Percentiles rank a stretch among this genome's conserved stretches.
These are phyloP conservation scores for Polychaeton citri DNA, from an alignment of 2,329 filamentous ascomycete species.

Conservation along the genomic window DNA sequence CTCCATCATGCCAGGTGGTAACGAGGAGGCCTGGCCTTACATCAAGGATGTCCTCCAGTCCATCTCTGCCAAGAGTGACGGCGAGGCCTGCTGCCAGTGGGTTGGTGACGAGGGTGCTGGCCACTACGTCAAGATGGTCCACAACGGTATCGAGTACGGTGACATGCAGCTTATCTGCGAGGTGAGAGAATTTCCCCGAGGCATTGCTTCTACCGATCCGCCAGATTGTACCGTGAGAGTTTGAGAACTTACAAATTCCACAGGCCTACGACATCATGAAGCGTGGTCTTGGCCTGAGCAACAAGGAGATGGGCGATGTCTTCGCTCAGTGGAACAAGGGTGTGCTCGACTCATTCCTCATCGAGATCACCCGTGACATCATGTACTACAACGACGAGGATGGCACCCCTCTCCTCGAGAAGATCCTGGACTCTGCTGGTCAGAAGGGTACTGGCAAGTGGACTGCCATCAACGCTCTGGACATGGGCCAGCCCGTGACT, in stretches of 20 bases:
- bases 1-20: slow-evolving; percentile 96
- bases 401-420: slow-evolving; percentile 81
- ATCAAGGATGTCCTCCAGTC: slow-evolving; percentile 98
- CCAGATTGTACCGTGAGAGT: not conserved
- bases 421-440: slow-evolving; percentile 95
- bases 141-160: slow-evolving; percentile 99
- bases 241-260: slow-evolving; percentile 1
- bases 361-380: slow-evolving; percentile 97
- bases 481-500: slow-evolving; percentile 96
- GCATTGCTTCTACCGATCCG: too few species aligned
- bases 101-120: slow-evolving; percentile 98
- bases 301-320: slow-evolving; percentile 93
- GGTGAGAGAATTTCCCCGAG: slow-evolving; percentile 40
- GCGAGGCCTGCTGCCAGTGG: slow-evolving; percentile 98
- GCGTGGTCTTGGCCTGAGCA: slow-evolving; percentile 76
- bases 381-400: slow-evolving; percentile 98
- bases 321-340: slow-evolving; percentile 97
- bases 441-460: slow-evolving; percentile 99
- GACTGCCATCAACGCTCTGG: slow-evolving; percentile 97
- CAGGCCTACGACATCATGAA: slow-evolving; percentile 99
- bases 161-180: slow-evolving; percentile 99
- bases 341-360: slow-evolving; percentile 96
- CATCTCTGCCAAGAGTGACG: slow-evolving; percentile 94
- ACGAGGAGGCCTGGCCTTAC: slow-evolving; percentile 93
- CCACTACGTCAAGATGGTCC: slow-evolving; percentile 99